A percentile compares a stretch with the other conserved stretches of the same genome.
Conservation (phyloP, 73 alveolate species). For the Paraurostyla sp. region DNA sequence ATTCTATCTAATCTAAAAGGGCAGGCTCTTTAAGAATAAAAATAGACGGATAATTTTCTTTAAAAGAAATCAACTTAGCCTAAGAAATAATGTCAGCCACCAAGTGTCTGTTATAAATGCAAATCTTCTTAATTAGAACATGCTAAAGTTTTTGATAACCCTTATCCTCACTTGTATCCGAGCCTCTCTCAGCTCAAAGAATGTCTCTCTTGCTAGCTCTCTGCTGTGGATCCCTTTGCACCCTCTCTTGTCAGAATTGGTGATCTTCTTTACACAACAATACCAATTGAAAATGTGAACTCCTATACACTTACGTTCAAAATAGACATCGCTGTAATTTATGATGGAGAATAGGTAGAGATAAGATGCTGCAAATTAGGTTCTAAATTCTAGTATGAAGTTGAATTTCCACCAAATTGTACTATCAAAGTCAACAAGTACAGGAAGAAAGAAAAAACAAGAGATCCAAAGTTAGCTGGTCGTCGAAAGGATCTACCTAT, state of each 20-base stretch:
- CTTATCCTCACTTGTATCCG: too few species aligned
- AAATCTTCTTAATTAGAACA: too few species aligned
- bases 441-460: not conserved
- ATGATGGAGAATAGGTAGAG: not conserved
- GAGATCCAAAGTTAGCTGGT: conserved; percentile 1
- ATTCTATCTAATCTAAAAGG: too few species aligned
- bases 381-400: conserved; percentile 8
- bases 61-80: too few species aligned
- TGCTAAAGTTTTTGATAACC: not conserved
- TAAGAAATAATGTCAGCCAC: too few species aligned
- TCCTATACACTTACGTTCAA: not conserved
- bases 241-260: not conserved
- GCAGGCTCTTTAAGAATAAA: too few species aligned
- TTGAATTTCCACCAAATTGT: conserved; percentile 17
- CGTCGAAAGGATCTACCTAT: not conserved
- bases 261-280: not conserved
- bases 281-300: not conserved
- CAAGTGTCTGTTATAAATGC: too few species aligned
- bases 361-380: not conserved
- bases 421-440: not conserved
- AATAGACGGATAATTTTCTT: too few species aligned
- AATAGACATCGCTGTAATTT: not conserved
- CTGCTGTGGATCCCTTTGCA: not conserved
- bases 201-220: not conserved
- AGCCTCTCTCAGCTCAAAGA: not conserved